Conservation (phyloP, 2,329 filamentous ascomycete species). For the Alternaria sp. region DNA sequence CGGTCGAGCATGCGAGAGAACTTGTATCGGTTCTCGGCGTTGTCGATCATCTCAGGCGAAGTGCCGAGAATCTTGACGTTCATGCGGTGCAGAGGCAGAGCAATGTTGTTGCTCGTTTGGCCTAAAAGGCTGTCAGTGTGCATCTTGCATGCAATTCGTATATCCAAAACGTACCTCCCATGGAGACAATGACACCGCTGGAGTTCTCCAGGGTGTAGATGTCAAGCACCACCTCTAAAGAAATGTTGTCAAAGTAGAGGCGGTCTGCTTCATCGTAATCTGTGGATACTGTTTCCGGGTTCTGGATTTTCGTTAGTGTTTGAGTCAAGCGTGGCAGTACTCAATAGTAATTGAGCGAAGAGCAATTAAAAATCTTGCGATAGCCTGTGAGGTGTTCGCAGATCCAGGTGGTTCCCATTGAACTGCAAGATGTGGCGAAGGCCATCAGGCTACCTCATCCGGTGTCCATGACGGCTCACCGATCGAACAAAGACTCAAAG, state of each 20-base stretch:
- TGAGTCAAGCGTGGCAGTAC: neutral
- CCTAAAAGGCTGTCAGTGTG: constrained; percentile 45
- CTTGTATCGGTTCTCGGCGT: constrained; percentile 96
- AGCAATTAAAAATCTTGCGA: neutral
- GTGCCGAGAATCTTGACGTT: constrained; percentile 95
- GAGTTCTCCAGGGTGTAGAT: constrained; percentile 90
- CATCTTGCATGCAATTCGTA: too few relatives aligned
- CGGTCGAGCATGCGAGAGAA: constrained; percentile 97
- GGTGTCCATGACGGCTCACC: neutral
- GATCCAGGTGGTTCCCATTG: neutral
- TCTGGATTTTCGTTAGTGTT: neutral
- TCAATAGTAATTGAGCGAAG: neutral
- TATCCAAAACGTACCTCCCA: constrained; percentile 68
- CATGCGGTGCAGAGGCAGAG: constrained; percentile 83
- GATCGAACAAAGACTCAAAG: neutral
- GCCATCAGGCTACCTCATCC: neutral
- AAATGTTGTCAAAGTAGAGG: constrained; percentile 96
- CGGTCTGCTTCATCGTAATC: constrained; percentile 95
- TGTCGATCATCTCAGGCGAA: constrained; percentile 98
- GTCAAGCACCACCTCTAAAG: constrained; percentile 86
- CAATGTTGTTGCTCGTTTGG: constrained; percentile 97
- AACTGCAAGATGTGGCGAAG: neutral
- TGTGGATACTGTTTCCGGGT: constrained; percentile 87
- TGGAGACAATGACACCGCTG: constrained; percentile 86
- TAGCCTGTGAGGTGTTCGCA: neutral